phyloP scores from a whole-genome alignment of 1,284 basidiomycete species.

The Apiotrichum gracile region DNA sequence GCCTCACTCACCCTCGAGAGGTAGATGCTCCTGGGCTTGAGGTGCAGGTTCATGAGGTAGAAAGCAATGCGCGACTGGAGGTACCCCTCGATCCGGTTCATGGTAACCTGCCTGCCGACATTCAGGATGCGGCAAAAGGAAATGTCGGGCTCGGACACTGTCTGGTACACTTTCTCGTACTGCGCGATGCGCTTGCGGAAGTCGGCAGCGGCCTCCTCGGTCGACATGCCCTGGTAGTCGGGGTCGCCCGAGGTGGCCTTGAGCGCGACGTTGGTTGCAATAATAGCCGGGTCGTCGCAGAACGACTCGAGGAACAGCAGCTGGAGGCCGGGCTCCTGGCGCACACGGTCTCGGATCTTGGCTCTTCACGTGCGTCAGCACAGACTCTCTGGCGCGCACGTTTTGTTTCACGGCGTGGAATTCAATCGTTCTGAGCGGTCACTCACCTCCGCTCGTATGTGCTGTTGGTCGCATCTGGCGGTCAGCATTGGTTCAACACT shows the following conservation, averaged over 20 bases:
- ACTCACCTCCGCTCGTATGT: conserved; percentile 64
- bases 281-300: conserved; percentile 88
- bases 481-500: conserved; percentile 1
- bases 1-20: conserved; percentile 69
- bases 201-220: conserved; percentile 78
- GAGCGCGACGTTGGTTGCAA: conserved; percentile 90
- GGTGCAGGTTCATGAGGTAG: conserved; percentile 96
- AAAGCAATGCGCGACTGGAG: conserved; percentile 94
- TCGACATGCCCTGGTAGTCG: conserved; percentile 86
- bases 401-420: neutral
- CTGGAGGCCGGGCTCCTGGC: conserved; percentile 79
- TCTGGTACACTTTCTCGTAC: conserved; percentile 95
- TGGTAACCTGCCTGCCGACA: conserved; percentile 75
- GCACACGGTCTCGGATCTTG: conserved; percentile 74
- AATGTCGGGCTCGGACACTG: conserved; percentile 78
- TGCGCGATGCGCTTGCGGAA: conserved; percentile 85
- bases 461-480: conserved; percentile 85
- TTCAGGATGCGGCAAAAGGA: conserved; percentile 83
- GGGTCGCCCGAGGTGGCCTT: conserved; percentile 96
- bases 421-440: neutral
- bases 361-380: conserved; percentile 51
- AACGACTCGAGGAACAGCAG: conserved; percentile 92
- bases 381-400: neutral
- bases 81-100: conserved; percentile 84
- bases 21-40: conserved; percentile 95